Evolutionary conservation across 1,139 yeast genomes (phyloP).

Genomic region (Yamadazyma dendronema): DNA sequence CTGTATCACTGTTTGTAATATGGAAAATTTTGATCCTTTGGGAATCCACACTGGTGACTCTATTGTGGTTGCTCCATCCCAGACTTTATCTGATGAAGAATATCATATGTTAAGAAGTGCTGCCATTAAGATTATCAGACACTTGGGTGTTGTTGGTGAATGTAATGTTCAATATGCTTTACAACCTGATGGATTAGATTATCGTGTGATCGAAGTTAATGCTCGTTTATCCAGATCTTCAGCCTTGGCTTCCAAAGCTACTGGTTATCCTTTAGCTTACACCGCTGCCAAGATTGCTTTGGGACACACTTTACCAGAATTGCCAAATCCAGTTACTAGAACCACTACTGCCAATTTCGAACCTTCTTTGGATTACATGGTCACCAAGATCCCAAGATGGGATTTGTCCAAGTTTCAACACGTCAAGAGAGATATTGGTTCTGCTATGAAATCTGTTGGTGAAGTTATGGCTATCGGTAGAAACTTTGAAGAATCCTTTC

Average conservation of each 20-base stretch:
- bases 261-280: constrained; percentile 97
- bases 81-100: constrained; percentile 94
- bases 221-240: constrained; percentile 97
- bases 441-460: constrained; percentile 98
- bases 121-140: constrained; percentile 95
- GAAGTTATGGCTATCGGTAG: constrained; percentile 99
- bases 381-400: constrained; percentile 98
- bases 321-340: constrained; percentile 95
- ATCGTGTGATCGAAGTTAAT: constrained; percentile 95
- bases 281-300: constrained; percentile 97
- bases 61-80: constrained; percentile 98
- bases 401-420: constrained; percentile 94
- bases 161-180: constrained; percentile 97
- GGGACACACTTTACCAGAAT: constrained; percentile 90
- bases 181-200: constrained; percentile 93
- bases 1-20: constrained; percentile 98
- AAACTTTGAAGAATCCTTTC: constrained; percentile 95
- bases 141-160: constrained; percentile 98
- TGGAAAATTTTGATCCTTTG: constrained; percentile 98
- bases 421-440: constrained; percentile 88
- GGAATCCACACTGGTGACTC: constrained; percentile 99
- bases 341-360: constrained; percentile 96
- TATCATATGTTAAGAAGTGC: constrained; percentile 97
- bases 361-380: constrained; percentile 95
- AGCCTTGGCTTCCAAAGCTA: constrained; percentile 96